Conservation (phyloP, 352 stramenopile genomes). For the Vaucheria bursata region DNA sequence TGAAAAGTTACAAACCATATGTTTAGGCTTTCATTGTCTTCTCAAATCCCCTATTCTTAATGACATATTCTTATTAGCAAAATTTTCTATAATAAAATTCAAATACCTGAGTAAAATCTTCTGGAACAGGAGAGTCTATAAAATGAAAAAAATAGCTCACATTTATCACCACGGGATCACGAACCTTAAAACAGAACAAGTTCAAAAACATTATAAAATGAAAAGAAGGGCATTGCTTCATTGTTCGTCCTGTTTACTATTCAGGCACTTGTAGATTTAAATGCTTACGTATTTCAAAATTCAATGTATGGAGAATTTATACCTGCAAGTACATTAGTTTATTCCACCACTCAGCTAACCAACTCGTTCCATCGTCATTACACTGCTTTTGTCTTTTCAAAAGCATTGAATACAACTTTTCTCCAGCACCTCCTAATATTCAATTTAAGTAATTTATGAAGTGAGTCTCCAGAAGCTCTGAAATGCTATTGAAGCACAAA, state of each 20-base stretch:
- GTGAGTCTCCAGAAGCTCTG: neutral
- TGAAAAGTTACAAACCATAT: no score
- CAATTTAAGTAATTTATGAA: neutral
- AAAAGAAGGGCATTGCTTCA: no score
- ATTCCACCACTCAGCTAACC: conserved; percentile 90
- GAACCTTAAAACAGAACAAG: conserved; percentile 37
- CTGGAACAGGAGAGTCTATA: conserved; percentile 72
- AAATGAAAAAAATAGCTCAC: conserved; percentile 94
- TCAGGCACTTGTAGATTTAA: neutral
- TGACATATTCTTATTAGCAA: neutral
- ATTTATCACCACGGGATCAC: conserved; percentile 90
- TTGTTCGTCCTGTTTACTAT: no score
- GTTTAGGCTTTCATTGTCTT: no score
- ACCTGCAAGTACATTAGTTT: conserved; percentile 87
- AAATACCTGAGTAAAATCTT: conserved; percentile 57
- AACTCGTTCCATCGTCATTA: conserved; percentile 57
- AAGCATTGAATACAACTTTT: conserved; percentile 70
- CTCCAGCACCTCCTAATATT: conserved; percentile 55
- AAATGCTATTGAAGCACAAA: conserved; percentile 14
- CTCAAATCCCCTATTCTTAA: no score
- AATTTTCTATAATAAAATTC: conserved; percentile 52
- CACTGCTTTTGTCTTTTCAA: conserved; percentile 41
- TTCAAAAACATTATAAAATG: conserved; percentile 15
- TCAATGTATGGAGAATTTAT: conserved; percentile 25
- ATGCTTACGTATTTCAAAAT: neutral